Percentiles rank a stretch among this genome's conserved stretches.
These are phyloP conservation scores for Aureobasidium sp. DNA, from an alignment of 2,329 filamentous ascomycete species.

Conservation along the genomic window DNA sequence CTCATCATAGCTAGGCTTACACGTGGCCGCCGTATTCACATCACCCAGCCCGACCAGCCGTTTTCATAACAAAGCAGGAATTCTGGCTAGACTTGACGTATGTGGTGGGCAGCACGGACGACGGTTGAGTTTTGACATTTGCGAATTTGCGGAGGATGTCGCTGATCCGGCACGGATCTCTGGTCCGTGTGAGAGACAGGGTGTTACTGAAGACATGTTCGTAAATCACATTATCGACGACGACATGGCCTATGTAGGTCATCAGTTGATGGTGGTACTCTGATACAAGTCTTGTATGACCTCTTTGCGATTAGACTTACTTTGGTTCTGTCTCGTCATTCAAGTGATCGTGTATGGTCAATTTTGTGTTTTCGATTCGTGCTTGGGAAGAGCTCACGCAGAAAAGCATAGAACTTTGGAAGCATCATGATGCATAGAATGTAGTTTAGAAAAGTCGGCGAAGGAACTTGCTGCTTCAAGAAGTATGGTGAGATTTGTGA, in stretches of 20 bases:
- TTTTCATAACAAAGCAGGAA: background rate
- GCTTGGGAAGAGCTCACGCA: too few species aligned
- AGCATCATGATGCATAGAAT: too few species aligned
- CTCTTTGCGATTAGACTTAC: background rate
- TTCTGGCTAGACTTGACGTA: background rate
- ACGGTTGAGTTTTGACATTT: background rate
- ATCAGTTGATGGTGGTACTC: too few species aligned
- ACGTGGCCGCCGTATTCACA: slow-evolving; percentile 4
- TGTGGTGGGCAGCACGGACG: background rate
- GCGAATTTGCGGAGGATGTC: background rate
- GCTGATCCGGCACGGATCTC: background rate
- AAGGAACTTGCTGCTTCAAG: too few species aligned
- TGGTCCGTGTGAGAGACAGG: background rate
- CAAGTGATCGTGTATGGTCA: too few species aligned
- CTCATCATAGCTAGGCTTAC: background rate
- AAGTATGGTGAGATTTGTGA: background rate
- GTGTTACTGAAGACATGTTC: background rate
- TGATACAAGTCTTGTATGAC: too few species aligned
- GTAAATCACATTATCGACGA: background rate
- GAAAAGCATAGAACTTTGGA: too few species aligned
- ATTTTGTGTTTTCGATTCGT: too few species aligned
- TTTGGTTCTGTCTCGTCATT: background rate
- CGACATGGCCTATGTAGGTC: background rate
- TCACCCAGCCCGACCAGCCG: background rate
- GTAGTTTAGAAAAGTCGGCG: too few species aligned